Base-by-base conservation (phyloP, 225 moss, liverwort and hornwort genomes). In the Pseudoscleropodium purum region DNA sequence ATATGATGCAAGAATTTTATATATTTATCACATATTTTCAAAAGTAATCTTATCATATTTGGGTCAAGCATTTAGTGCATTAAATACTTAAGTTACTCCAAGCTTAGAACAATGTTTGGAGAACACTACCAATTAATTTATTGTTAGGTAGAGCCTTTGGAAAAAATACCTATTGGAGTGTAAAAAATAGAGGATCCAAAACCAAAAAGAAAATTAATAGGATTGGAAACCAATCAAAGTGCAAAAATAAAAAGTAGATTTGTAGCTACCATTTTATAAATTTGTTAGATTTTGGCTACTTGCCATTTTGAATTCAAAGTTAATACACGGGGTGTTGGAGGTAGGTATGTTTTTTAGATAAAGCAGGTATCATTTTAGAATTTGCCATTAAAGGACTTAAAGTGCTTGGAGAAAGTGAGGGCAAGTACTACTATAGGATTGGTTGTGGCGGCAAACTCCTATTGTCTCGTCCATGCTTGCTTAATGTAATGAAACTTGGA, bases 401-500 rank as follows among this genome's bases (percentile, higher is more conserved):
- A 41, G 16, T 72, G 3, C 5, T 41, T 72, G 26, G 9, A 72
- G 1, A 39, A 2, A 8, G 14, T 2, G 1, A 2, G 1, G 15
- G 15, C 7, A 8, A 9, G 3, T 41, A 15, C 25, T 14, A 0
- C 15, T 41, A 26, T 25, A 9, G 2, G 16, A 6, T 16, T 60
- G 43, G 29, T 29, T 43, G 43, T 10, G 0, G 16, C 0, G 0
- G 3, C 2, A 6, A 43, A 0, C 3, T 3, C 15, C 0, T 16
- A 0, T 5, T 43, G 4, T 0, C 1, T 73, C 0, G 0, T 73
- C 5, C 27, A 10, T 29, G 1, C 12, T 2, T 27, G 0, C 17
- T 0, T 0, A 1, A 29, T 43, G 43, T 73, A 29, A 73, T 29
- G 10, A 43, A 73, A 73, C 10, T 27, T 17, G 3, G 16, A 73